phyloP scores from a whole-genome alignment of 345 rosid species.

The Stellera chamaejasme region DNA sequence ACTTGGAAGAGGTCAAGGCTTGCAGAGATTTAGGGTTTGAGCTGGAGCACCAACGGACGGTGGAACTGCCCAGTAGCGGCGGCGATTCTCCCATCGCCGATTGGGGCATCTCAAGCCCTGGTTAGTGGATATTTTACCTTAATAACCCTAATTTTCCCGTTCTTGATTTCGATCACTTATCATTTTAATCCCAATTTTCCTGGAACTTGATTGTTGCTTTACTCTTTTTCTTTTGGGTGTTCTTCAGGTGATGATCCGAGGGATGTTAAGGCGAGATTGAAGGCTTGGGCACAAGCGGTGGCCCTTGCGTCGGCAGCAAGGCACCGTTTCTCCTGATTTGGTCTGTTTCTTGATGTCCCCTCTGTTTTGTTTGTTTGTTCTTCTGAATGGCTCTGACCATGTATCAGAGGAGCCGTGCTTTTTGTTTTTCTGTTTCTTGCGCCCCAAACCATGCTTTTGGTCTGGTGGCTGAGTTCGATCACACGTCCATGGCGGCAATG shows the following conservation, averaged over 20 bases:
- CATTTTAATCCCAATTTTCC: too few species aligned
- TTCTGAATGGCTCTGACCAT: not conserved
- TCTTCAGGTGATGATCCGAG: conserved; percentile 78
- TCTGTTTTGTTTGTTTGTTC: not conserved
- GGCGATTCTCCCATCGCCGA: conserved; percentile 81
- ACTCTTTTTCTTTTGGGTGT: not conserved
- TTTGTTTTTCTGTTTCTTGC: conserved; percentile 4
- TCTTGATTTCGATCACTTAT: not conserved
- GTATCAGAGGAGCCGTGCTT: conserved; percentile 5
- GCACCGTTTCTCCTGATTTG: conserved; percentile 14
- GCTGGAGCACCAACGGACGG: conserved; percentile 62
- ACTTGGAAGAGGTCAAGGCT: conserved; percentile 80
- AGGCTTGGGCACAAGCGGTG: conserved; percentile 97
- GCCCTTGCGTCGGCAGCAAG: conserved; percentile 60
- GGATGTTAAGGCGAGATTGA: conserved; percentile 88
- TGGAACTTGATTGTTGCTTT: not conserved
- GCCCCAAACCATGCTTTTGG: not conserved
- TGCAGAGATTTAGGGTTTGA: conserved; percentile 89
- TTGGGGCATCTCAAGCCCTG: conserved; percentile 92
- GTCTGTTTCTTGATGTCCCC: conserved; percentile 1
- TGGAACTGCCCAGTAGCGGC: conserved; percentile 67
- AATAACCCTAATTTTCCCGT: not conserved
- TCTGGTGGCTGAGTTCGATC: not conserved
- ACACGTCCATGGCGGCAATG: not conserved
- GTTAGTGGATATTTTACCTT: conserved; percentile 23